A percentile compares a stretch with the other conserved stretches of the same genome.
phyloP scores from a whole-genome alignment of 352 stramenopile species.

The Globisporangium radiosum region DNA sequence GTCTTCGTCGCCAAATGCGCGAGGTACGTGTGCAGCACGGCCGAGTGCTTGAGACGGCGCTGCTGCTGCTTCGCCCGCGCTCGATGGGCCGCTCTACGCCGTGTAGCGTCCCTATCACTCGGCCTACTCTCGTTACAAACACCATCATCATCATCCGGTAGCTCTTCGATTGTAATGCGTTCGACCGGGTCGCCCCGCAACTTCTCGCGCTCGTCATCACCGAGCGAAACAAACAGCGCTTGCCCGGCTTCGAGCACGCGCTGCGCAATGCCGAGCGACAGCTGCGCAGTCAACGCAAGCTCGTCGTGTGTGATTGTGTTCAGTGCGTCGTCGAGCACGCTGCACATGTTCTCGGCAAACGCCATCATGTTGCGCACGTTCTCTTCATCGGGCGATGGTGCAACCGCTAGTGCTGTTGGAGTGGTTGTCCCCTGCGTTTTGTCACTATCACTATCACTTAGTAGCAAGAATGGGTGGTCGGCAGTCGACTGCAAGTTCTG shows the following conservation, averaged over 20 bases:
- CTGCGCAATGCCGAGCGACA: conserved; percentile 70
- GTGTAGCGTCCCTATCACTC: conserved; percentile 1
- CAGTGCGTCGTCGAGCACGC: conserved; percentile 63
- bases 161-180: conserved; percentile 71
- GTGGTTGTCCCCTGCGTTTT: neutral
- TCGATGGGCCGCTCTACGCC: neutral
- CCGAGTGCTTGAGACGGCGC: conserved; percentile 24
- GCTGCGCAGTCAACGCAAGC: conserved; percentile 50
- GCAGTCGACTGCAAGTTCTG: conserved; percentile 49
- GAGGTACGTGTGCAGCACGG: conserved; percentile 44
- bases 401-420: conserved; percentile 14
- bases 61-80: conserved; percentile 12
- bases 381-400: conserved; percentile 37
- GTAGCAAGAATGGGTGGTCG: conserved; percentile 38
- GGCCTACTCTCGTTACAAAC: conserved; percentile 4
- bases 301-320: conserved; percentile 73
- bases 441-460: conserved; percentile 1
- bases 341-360: conserved; percentile 71
- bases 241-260: conserved; percentile 64
- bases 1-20: conserved; percentile 32
- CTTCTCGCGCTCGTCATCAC: conserved; percentile 51
- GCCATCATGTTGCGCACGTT: conserved; percentile 68
- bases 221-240: conserved; percentile 62
- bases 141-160: conserved; percentile 25
- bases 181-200: conserved; percentile 28